Evolutionary conservation across 1,284 basidiomycete species (phyloP), one percentile per base, ranked within the genome.

Genomic region (Hymenochaete sp.): DNA sequence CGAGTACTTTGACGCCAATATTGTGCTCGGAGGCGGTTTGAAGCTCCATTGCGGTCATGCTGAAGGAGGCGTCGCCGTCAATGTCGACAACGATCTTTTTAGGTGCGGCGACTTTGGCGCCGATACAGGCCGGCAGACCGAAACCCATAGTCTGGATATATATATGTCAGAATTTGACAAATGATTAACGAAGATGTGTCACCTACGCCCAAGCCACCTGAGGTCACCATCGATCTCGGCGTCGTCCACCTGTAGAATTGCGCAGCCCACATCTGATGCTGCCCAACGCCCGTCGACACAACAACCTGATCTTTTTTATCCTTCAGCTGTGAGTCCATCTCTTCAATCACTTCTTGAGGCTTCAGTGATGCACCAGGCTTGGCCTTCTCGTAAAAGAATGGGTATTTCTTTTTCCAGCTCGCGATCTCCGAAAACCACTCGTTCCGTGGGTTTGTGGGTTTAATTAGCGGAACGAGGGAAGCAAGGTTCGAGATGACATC

Each of bases 261-360:
- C 38, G 90, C 91, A 1, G 95, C 93, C 93, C 93, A 98, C 95
- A 98, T 98, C 67, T 98, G 95, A 68, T 98, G 95, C 65, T 98
- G 95, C 3, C 96, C 96, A 19, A 98, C 96, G 58, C 95, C 95
- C 2, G 96, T 98, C 2, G 90, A 68, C 52, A 98, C 69, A 57
- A 98, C 71, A 24, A 97, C 76, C 35, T 97, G 79, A 45, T 92
- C 85, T 72, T 98, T 96, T 59, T 72, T 73, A 50, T 77, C 72
- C 48, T 72, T 69, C 1, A 75, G 77, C 67, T 91, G 83, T 47
- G 62, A 67, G 59, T 98, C 83, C 14, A 98, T 73, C 64, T 93
- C 93, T 67, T 93, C 85, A 43, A 98, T 81, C 42, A 97, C 90
- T 67, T 96, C 92, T 67, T 98, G 95, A 2, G 95, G 95, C 75